Conservation (phyloP, 148 eudicot species). For the Diospyros lotus region DNA sequence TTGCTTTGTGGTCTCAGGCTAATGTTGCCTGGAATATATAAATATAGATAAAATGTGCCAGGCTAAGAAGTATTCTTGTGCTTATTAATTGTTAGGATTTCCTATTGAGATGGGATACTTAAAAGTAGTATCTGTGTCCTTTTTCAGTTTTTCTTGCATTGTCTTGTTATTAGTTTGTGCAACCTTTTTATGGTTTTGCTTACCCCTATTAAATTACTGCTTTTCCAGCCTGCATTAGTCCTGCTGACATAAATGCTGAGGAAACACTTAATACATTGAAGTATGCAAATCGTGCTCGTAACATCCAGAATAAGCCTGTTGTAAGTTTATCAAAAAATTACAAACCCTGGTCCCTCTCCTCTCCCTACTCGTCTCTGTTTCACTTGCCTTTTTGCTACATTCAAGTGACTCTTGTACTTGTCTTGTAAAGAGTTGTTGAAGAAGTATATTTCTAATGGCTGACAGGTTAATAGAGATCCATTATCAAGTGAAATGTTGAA, state of each 20-base stretch:
- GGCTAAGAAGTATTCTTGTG: too few relatives aligned
- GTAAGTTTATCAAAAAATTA: slow-evolving; percentile 41
- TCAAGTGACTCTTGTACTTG: background rate
- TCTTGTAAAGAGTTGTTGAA: background rate
- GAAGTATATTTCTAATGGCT: slow-evolving; percentile 14
- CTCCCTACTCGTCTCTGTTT: background rate
- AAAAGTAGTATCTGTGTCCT: too few relatives aligned
- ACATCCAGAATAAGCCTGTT: slow-evolving; percentile 95
- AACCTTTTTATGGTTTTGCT: slow-evolving; percentile 4
- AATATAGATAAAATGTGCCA: too few relatives aligned
- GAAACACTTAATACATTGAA: slow-evolving; percentile 99
- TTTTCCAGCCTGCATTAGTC: slow-evolving; percentile 94
- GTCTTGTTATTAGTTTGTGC: too few relatives aligned
- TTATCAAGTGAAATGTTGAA: slow-evolving; percentile 88
- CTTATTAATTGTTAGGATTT: too few relatives aligned
- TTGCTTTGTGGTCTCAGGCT: too few relatives aligned
- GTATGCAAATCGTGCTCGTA: slow-evolving; percentile 98
- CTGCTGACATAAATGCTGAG: slow-evolving; percentile 98
- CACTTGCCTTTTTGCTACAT: background rate
- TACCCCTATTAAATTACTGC: slow-evolving; percentile 1
- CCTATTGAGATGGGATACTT: background rate
- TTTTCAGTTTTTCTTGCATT: too few relatives aligned
- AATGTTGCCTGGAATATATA: too few relatives aligned
- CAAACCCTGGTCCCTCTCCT: background rate
- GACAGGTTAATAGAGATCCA: slow-evolving; percentile 91